Percentiles rank a stretch among this genome's conserved stretches.
Conservation (phyloP, 768 basidiomycete species). For the Lactarius quietus region DNA sequence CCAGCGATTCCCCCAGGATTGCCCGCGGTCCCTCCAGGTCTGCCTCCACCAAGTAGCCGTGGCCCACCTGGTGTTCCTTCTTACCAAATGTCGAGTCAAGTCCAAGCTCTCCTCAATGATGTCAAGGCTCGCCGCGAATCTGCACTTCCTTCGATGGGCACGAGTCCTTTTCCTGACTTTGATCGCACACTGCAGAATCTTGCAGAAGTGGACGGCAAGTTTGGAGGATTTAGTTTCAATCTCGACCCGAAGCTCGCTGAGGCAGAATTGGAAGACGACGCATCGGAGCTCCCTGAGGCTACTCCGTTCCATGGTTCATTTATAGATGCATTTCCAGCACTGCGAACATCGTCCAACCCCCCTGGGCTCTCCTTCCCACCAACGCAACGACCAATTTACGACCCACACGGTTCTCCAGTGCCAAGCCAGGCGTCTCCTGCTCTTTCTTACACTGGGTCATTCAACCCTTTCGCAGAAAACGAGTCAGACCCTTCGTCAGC, state of each 20-base stretch:
- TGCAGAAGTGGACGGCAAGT: conserved; percentile 55
- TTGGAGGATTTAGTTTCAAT: conserved; percentile 80
- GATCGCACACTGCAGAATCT: conserved; percentile 78
- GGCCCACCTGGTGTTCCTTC: conserved; percentile 41
- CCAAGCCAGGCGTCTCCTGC: conserved; percentile 47
- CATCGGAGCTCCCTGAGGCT: conserved; percentile 36
- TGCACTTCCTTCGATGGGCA: conserved; percentile 37
- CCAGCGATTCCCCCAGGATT: conserved; percentile 50
- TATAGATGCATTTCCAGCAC: conserved; percentile 65
- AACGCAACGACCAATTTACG: conserved; percentile 52
- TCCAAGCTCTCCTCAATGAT: conserved; percentile 80
- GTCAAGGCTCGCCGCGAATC: conserved; percentile 72
- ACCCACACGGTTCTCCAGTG: conserved; percentile 44
- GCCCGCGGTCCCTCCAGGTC: conserved; percentile 55
- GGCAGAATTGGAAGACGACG: conserved; percentile 44
- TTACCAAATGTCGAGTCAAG: conserved; percentile 86
- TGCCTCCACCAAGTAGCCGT: conserved; percentile 41
- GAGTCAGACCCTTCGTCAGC: conserved; percentile 42
- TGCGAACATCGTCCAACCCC: conserved; percentile 44
- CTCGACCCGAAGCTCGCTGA: conserved; percentile 72
- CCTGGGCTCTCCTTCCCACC: conserved; percentile 53
- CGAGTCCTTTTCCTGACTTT: conserved; percentile 83
- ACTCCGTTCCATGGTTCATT: conserved; percentile 60
- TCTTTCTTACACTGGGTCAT: conserved; percentile 65
- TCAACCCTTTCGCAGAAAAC: conserved; percentile 74